A percentile compares a stretch with the other conserved stretches of the same genome.
Evolutionary conservation across 768 basidiomycete genomes (phyloP).

Genomic region (Tylopilus intermedius): DNA sequence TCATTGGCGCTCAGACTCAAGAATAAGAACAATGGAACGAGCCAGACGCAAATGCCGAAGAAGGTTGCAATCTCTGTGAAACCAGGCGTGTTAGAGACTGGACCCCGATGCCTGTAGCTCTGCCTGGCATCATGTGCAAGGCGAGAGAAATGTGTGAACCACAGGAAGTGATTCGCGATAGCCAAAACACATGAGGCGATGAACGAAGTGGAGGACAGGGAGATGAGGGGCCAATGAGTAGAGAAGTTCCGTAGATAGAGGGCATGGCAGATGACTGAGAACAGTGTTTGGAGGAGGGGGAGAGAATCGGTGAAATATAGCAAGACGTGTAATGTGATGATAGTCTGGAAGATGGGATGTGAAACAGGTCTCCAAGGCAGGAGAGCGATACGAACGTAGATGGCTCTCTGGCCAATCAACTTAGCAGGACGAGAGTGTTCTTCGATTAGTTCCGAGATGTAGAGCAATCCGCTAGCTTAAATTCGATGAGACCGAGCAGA

Average conservation of each 20-base stretch:
- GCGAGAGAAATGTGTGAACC: conserved; percentile 93
- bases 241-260: conserved; percentile 95
- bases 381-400: conserved; percentile 61
- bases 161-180: conserved; percentile 86
- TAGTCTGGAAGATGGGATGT: conserved; percentile 44
- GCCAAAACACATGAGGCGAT: conserved; percentile 81
- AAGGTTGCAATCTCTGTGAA: conserved; percentile 80
- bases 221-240: conserved; percentile 85
- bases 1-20: conserved; percentile 95
- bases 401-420: conserved; percentile 73
- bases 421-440: conserved; percentile 86
- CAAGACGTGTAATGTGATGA: conserved; percentile 72
- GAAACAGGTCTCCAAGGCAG: not conserved
- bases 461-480: conserved; percentile 86
- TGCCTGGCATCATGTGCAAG: conserved; percentile 62
- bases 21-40: conserved; percentile 89
- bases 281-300: conserved; percentile 65
- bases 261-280: conserved; percentile 80
- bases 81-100: conserved; percentile 33
- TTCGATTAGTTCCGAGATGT: conserved; percentile 93
- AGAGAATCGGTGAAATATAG: conserved; percentile 79
- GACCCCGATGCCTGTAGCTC: conserved; percentile 39
- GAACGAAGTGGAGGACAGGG: conserved; percentile 80
- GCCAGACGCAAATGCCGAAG: conserved; percentile 83
- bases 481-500: conserved; percentile 6